Conservation (phyloP, 1,139 yeast genomes). For the Magnusiomyces suaveolens region DNA sequence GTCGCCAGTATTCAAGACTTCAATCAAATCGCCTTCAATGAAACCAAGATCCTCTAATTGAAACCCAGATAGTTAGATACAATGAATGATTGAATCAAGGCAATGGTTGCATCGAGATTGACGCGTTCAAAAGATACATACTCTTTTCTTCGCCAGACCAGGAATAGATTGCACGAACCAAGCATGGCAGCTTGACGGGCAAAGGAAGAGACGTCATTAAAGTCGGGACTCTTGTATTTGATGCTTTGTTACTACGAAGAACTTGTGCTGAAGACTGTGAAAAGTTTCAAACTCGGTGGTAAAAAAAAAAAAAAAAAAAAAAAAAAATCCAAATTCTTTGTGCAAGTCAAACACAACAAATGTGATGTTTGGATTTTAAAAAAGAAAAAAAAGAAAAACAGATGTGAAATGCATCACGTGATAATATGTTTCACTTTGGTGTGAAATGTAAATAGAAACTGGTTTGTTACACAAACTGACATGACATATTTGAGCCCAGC, state of each 20-base stretch:
- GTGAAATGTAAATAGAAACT: background rate
- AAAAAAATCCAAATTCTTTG: background rate
- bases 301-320: background rate
- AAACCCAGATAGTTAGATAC: background rate
- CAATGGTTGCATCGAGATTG: too few relatives aligned
- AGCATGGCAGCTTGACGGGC: conserved; percentile 42
- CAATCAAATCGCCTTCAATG: conserved; percentile 84
- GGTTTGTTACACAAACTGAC: background rate
- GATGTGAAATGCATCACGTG: background rate
- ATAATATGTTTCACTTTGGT: background rate
- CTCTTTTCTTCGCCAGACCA: conserved; percentile 79
- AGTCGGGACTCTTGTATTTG: too few relatives aligned
- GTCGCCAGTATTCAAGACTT: conserved; percentile 69
- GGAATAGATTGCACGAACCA: conserved; percentile 69
- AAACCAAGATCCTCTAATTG: conserved; percentile 76
- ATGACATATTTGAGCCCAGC: background rate
- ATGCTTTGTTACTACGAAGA: too few relatives aligned
- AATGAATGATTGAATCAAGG: too few relatives aligned
- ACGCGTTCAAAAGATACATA: too few relatives aligned
- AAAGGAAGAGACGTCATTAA: conserved; percentile 12
- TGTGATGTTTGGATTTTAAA: background rate
- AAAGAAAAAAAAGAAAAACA: background rate
- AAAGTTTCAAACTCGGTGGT: background rate
- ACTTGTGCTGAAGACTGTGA: too few relatives aligned
- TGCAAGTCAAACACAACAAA: background rate